Conservation (phyloP, 2,329 filamentous ascomycete species). For the Trichophyton benhamiae region DNA sequence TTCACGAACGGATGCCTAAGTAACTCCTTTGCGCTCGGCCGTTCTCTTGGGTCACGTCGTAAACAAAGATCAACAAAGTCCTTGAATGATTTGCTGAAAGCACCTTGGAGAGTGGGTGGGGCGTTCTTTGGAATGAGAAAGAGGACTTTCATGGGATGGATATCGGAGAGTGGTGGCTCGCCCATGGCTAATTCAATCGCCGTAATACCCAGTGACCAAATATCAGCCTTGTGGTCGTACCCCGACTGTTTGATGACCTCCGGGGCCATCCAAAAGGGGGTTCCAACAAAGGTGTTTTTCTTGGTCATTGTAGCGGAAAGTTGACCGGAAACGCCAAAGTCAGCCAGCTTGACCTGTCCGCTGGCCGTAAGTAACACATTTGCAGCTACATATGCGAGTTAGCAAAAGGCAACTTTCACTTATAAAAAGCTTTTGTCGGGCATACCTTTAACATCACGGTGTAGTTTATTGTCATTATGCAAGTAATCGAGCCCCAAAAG, state of each 20-base stretch:
- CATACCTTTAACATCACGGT: conserved; percentile 85
- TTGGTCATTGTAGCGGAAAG: conserved; percentile 97
- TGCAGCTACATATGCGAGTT: conserved; percentile 49
- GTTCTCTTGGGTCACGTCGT: conserved; percentile 75
- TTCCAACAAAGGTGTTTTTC: conserved; percentile 98
- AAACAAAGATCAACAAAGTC: conserved; percentile 76
- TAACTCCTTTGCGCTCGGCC: conserved; percentile 75
- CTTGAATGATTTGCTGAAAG: conserved; percentile 72
- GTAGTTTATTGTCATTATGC: conserved; percentile 88
- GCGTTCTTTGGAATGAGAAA: conserved; percentile 94
- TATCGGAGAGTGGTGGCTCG: conserved; percentile 88
- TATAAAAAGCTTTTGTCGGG: neutral
- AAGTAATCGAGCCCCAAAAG: conserved; percentile 84
- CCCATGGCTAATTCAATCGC: conserved; percentile 83
- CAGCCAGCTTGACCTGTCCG: conserved; percentile 91
- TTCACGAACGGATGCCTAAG: conserved; percentile 83
- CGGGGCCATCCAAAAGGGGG: conserved; percentile 98
- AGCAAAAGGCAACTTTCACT: neutral
- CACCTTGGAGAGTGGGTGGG: conserved; percentile 66
- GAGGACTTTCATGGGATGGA: conserved; percentile 96
- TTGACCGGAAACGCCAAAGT: conserved; percentile 95
- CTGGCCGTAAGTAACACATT: conserved; percentile 82
- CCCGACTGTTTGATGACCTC: conserved; percentile 98
- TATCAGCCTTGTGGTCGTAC: conserved; percentile 95
- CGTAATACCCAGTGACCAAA: conserved; percentile 93